Conservation (phyloP, 805 yeast genomes). For the Nadsonia fulvescens region DNA sequence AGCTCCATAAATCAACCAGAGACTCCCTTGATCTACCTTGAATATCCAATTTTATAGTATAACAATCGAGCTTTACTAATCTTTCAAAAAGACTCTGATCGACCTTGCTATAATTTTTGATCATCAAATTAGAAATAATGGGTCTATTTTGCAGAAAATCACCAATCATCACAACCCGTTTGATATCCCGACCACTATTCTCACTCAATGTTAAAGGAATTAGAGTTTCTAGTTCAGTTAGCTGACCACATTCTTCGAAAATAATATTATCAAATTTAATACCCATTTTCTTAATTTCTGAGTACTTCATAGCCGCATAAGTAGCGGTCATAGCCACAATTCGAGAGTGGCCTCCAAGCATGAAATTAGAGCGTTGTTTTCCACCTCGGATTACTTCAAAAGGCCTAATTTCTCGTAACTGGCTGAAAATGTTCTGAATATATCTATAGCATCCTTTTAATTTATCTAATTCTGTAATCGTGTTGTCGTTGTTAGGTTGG, state of each 20-base stretch:
- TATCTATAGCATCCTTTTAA: slow-evolving; percentile 9
- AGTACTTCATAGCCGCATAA: slow-evolving; percentile 9
- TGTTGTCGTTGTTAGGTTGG: background rate
- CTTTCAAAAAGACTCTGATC: slow-evolving; percentile 15
- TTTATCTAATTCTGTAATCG: no score
- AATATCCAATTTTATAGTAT: slow-evolving; percentile 8
- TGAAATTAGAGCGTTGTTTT: slow-evolving; percentile 11
- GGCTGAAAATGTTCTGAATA: slow-evolving; percentile 13
- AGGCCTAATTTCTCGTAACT: slow-evolving; percentile 15
- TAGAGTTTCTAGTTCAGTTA: slow-evolving; percentile 19
- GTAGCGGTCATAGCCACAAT: slow-evolving; percentile 17
- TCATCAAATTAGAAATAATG: slow-evolving; percentile 7
- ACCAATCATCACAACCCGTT: slow-evolving; percentile 21
- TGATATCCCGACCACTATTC: slow-evolving; percentile 6
- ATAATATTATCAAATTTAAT: slow-evolving; percentile 18
- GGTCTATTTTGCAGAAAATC: slow-evolving; percentile 17
- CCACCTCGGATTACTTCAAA: slow-evolving; percentile 11
- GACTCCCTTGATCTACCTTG: slow-evolving; percentile 16
- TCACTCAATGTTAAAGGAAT: slow-evolving; percentile 13
- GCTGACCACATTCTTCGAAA: slow-evolving; percentile 19
- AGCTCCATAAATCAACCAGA: slow-evolving; percentile 12
- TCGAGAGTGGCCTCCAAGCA: slow-evolving; percentile 13
- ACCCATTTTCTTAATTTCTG: slow-evolving; percentile 8
- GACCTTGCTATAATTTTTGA: slow-evolving; percentile 8
- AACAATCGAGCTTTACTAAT: slow-evolving; percentile 13